These are phyloP conservation scores for Termitomyces sp. DNA, from an alignment of 768 basidiomycete genomes.

Conservation along the genomic window DNA sequence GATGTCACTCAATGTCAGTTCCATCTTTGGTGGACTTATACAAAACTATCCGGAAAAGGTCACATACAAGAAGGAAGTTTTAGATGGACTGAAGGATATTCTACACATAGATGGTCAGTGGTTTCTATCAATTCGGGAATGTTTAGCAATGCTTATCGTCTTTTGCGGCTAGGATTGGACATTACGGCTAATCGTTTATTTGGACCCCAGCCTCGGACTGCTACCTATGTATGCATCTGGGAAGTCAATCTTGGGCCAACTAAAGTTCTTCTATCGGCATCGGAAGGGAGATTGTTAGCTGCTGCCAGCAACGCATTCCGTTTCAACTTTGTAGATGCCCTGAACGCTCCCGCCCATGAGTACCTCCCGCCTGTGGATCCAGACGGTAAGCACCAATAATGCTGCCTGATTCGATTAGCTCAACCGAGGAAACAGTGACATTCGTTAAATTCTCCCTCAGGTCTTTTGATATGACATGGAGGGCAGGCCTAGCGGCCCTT, in stretches of 20 bases:
- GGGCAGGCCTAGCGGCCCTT: slow-evolving; percentile 46
- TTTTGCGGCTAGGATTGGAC: slow-evolving; percentile 53
- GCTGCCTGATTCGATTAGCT: neutral
- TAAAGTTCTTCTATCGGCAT: slow-evolving; percentile 49
- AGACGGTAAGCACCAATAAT: slow-evolving; percentile 53
- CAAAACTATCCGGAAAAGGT: slow-evolving; percentile 40
- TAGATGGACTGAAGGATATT: slow-evolving; percentile 24
- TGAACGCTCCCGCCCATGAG: slow-evolving; percentile 77
- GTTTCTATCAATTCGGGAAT: neutral
- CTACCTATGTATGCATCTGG: slow-evolving; percentile 93
- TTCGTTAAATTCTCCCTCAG: slow-evolving; percentile 68
- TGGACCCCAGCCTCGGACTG: slow-evolving; percentile 78
- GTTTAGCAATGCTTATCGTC: neutral
- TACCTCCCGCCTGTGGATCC: slow-evolving; percentile 61
- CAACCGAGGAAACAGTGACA: slow-evolving; percentile 51
- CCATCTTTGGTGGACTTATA: slow-evolving; percentile 48
- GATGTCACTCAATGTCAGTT: slow-evolving; percentile 69
- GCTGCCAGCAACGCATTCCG: slow-evolving; percentile 55
- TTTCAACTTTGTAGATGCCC: slow-evolving; percentile 65
- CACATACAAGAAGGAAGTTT: slow-evolving; percentile 19
- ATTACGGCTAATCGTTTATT: slow-evolving; percentile 84
- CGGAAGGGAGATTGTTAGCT: slow-evolving; percentile 44
- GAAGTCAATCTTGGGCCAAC: slow-evolving; percentile 71
- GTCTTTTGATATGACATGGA: slow-evolving; percentile 51
- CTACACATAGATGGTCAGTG: slow-evolving; percentile 45